Base-by-base conservation (phyloP, 2,329 filamentous ascomycete species). In the Metarhizium robertsii region DNA sequence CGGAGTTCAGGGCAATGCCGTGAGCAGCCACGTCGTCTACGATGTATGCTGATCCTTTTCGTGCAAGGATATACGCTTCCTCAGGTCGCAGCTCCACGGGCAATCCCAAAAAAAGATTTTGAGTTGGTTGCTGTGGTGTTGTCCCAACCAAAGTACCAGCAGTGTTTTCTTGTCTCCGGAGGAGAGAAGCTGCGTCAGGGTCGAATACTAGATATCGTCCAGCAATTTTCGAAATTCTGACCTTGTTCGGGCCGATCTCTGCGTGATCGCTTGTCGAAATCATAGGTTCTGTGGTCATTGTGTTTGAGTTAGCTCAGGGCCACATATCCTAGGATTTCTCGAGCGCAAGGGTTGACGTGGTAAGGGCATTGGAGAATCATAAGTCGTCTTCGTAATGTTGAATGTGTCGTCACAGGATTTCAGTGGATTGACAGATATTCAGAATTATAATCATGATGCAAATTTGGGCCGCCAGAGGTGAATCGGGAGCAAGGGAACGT, bases 161-260 rank as follows among this genome's bases (percentile, higher is more conserved):
- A 64, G 96, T 90, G 68, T 90, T 85, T 74, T 96, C 82, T 64
- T 84, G 77, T 59, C 88, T 84, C 61, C 94, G 88, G 59, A 96
- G 78, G 68, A 86, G 81, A 64, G 87, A 85, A 58, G 91, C 87
- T 60, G 85, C 84, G 66, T 91, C 83, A 64, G 90, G 83, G 68
- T 95, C 90, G 76, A 96, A 97, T 62, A 99, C 78, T 58, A 96
- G 83, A 74, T 92, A 96, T 61, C 88, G 86, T 62, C 86, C 85
- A 50, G 85, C 85, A 58, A 96, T 84, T 67, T 82, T 79, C 61
- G 89, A 92, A 66, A 97, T 94, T 58, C 90, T 85, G 60, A 96
- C 80, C 11, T 82, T 83, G 32, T 53, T 54, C n/a, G 6, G 5
- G 25, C 34, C 18, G 13, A 30, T 48, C 20, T 16, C 25, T 8